Base-by-base conservation (phyloP, 306 rosid species). In the Gleditsia sinensis region DNA sequence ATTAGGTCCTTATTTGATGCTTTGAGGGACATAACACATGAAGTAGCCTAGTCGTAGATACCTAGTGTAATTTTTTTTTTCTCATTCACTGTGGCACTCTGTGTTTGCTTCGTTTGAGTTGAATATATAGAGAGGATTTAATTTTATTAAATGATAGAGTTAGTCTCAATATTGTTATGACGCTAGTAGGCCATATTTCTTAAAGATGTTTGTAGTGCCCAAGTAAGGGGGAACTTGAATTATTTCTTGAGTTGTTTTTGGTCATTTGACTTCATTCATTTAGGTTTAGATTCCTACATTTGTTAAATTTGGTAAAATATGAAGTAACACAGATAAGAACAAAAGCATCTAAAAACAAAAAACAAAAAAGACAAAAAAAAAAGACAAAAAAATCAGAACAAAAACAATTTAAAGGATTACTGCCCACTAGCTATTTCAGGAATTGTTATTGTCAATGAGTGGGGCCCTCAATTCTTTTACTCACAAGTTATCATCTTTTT, bases 141-240 rank as follows among this genome's bases (percentile, higher is more conserved):
- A 7, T 65, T 45, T 27, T 60, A n/a, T 61, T 28, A 32, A 43
- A 55, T 20, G 42, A 36, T 28, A 67, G 55, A 48, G 24, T 64
- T 78, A 55, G 28, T 48, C 37, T 40, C 36, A 13, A 37, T 27
- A 64, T 5, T 37, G 49, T 23, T 45, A 40, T 28, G 57, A 17
- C 27, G 2, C 42, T 65, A 24, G 58, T 61, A 5, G 37, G 28
- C n/a, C 19, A 1, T 62, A 27, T 5, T 59, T 46, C 37, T 11
- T 36, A 39, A 37, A 16, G n/a, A 76, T 71, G 67, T 76, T 69
- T 34, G 57, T 57, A 28, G 57, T 28, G 19, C 67, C 23, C 23
- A 45, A 24, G 45, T 37, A 51, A 40, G 25, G 49, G 59, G 51
- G 27, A 39, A 49, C 69, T 28, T 42, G 72, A 74, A 39, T 72